Evolutionary conservation across 2,329 filamentous ascomycete species (phyloP).

Genomic region (Cyphellophora europaea): DNA sequence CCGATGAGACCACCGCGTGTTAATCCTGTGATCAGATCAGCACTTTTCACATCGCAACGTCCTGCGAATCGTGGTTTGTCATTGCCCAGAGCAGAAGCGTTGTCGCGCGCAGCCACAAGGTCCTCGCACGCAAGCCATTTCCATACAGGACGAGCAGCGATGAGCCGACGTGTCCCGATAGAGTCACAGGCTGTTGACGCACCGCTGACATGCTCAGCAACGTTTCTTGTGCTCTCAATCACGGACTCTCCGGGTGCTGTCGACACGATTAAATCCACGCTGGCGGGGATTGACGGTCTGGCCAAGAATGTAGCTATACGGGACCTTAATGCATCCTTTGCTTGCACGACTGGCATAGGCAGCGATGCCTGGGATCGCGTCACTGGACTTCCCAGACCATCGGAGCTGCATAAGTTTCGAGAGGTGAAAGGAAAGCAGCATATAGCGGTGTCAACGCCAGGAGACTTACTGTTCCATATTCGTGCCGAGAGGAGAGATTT

Average conservation of each 20-base stretch:
- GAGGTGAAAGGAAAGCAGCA: constrained; percentile 39
- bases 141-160: too few species aligned
- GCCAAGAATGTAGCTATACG: constrained; percentile 47
- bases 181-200: constrained; percentile 40
- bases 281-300: constrained; percentile 37
- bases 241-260: constrained; percentile 24
- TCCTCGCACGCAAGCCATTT: too few species aligned
- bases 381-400: constrained; percentile 34
- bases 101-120: too few species aligned
- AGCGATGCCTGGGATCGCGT: constrained; percentile 42
- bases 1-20: too few species aligned
- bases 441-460: constrained; percentile 46
- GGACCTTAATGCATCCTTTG: constrained; percentile 35
- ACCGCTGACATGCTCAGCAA: constrained; percentile 43
- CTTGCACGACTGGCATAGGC: constrained; percentile 48
- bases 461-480: constrained; percentile 51
- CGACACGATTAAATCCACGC: constrained; percentile 32
- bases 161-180: constrained; percentile 22
- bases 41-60: too few species aligned
- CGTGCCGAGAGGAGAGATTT: constrained; percentile 47
- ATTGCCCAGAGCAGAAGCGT: too few species aligned
- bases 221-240: constrained; percentile 43
- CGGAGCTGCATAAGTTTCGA: constrained; percentile 38
- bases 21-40: too few species aligned
- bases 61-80: too few species aligned